Conservation (phyloP, 2,329 filamentous ascomycete species). For the Pseudomassariella vexata region DNA sequence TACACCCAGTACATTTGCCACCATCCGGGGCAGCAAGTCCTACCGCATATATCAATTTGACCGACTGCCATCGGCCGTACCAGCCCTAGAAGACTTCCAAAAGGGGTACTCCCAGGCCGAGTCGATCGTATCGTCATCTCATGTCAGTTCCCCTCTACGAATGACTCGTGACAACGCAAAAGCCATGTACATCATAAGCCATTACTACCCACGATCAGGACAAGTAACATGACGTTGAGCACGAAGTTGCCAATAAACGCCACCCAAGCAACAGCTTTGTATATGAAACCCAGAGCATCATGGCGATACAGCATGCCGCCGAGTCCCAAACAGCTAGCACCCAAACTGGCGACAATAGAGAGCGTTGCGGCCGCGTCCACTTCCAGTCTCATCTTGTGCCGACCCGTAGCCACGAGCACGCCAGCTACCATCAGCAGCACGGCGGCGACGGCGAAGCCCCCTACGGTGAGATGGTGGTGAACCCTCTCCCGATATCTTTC, state of each 20-base stretch:
- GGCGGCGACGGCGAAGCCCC: constrained; percentile 53
- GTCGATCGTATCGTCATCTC: too few relatives aligned
- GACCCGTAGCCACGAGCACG: constrained; percentile 62
- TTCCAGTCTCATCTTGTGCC: constrained; percentile 60
- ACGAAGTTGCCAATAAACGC: constrained; percentile 40
- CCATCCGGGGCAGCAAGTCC: too few relatives aligned
- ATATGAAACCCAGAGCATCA: constrained; percentile 34
- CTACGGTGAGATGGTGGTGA: constrained; percentile 47
- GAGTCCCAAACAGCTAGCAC: constrained; percentile 57
- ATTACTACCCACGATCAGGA: constrained; percentile 39
- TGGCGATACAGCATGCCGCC: constrained; percentile 50
- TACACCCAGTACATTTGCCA: too few relatives aligned
- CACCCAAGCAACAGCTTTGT: constrained; percentile 36
- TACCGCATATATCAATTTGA: too few relatives aligned
- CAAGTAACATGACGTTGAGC: constrained; percentile 45
- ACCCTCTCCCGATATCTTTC: constrained; percentile 46
- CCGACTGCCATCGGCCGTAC: too few relatives aligned
- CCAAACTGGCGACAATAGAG: constrained; percentile 61
- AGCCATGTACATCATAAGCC: too few relatives aligned
- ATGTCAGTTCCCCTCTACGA: too few relatives aligned
- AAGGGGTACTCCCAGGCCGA: too few relatives aligned
- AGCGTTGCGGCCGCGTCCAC: constrained; percentile 67
- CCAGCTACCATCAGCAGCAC: constrained; percentile 55
- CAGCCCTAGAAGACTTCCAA: too few relatives aligned
- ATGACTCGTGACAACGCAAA: too few relatives aligned